Percentiles rank a stretch among this genome's conserved stretches.
Evolutionary conservation across 2,329 filamentous ascomycete genomes (phyloP).

Genomic region (Dendryphion nanum): DNA sequence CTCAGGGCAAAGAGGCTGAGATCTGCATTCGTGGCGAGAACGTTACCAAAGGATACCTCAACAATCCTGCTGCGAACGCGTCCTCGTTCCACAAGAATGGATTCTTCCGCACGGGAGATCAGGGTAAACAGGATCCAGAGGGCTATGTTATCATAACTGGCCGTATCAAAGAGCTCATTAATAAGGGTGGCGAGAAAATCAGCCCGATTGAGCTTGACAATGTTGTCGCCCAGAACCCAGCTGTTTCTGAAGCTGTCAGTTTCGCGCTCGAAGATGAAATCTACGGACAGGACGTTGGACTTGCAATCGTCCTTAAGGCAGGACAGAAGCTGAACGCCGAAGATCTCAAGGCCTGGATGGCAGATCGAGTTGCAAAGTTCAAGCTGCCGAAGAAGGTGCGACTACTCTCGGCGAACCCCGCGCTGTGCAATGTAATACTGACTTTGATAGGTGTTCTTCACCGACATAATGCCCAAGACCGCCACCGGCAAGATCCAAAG

Average conservation of each 20-base stretch:
- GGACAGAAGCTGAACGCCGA: slow-evolving; percentile 55
- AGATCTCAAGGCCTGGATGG: slow-evolving; percentile 67
- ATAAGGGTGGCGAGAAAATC: slow-evolving; percentile 88
- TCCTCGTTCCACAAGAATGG: slow-evolving; percentile 71
- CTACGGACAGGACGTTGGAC: slow-evolving; percentile 78
- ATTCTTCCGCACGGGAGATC: slow-evolving; percentile 86
- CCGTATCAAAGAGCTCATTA: slow-evolving; percentile 91
- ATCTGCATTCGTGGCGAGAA: slow-evolving; percentile 82
- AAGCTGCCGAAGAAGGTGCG: slow-evolving; percentile 83
- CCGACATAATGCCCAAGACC: slow-evolving; percentile 82
- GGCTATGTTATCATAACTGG: slow-evolving; percentile 85
- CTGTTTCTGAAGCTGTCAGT: slow-evolving; percentile 74
- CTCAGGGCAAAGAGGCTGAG: slow-evolving; percentile 71
- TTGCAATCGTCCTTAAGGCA: slow-evolving; percentile 72
- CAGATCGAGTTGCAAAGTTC: slow-evolving; percentile 72
- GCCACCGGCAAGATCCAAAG: slow-evolving; percentile 89
- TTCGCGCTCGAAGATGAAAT: slow-evolving; percentile 81
- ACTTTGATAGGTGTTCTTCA: slow-evolving; percentile 67
- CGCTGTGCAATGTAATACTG: slow-evolving; percentile 8
- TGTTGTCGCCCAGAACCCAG: slow-evolving; percentile 69
- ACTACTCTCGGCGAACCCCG: neutral
- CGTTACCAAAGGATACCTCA: slow-evolving; percentile 81
- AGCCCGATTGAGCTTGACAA: slow-evolving; percentile 87
- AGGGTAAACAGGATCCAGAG: slow-evolving; percentile 76
- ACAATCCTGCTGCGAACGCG: slow-evolving; percentile 75